These are phyloP conservation scores for Colletotrichum sp. DNA, from an alignment of 2,329 filamentous ascomycete species.

Conservation along the genomic window DNA sequence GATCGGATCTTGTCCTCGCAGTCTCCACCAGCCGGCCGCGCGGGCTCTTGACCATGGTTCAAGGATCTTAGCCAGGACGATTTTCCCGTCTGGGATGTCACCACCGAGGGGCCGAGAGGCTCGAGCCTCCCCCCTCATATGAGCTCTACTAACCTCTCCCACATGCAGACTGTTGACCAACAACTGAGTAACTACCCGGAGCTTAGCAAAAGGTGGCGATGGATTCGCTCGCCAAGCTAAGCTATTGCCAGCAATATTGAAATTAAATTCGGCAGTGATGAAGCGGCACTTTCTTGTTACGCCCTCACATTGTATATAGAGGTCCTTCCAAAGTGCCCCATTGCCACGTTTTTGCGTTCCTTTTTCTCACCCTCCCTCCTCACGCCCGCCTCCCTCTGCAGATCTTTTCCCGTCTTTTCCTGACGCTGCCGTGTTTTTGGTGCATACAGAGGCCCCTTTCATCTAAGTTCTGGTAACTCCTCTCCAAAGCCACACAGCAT, in stretches of 20 bases:
- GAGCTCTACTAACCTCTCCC: neutral
- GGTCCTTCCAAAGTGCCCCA: neutral
- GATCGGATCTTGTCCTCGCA: neutral
- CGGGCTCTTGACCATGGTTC: neutral
- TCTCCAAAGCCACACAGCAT: neutral
- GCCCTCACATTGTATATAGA: neutral
- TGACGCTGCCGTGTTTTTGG: neutral
- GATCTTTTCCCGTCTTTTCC: neutral
- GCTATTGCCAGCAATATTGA: neutral
- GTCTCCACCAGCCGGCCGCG: neutral
- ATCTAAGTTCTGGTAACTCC: neutral
- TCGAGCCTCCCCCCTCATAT: neutral
- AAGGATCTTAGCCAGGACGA: neutral
- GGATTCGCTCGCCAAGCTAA: neutral
- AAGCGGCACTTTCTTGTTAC: neutral
- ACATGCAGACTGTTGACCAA: neutral
- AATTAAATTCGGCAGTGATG: neutral
- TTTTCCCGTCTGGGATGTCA: neutral
- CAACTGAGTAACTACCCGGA: neutral
- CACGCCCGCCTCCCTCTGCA: neutral
- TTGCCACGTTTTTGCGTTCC: neutral
- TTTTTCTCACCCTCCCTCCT: neutral
- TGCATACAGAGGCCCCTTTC: neutral
- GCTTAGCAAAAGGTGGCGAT: neutral
- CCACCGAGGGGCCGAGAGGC: slow-evolving; percentile 1